These are phyloP conservation scores for Suillus alpinus DNA, from an alignment of 768 basidiomycete species.

Conservation along the genomic window DNA sequence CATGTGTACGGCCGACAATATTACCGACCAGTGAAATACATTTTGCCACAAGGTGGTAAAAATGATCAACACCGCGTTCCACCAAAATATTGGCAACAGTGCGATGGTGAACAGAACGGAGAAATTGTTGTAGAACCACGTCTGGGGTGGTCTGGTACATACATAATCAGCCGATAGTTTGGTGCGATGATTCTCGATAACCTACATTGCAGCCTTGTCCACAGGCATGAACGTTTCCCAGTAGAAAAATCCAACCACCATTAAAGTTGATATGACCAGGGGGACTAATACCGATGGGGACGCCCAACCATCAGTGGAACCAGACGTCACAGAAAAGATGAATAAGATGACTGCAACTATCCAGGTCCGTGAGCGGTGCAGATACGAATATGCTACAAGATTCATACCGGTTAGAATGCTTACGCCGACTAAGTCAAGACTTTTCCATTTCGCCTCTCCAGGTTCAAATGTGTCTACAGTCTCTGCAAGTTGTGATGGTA, in stretches of 20 bases:
- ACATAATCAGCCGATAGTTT: not conserved
- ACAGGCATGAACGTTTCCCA: conserved; percentile 44
- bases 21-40: conserved; percentile 40
- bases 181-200: conserved; percentile 3
- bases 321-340: conserved; percentile 42
- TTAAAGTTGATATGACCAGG: conserved; percentile 41
- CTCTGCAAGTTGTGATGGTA: conserved; percentile 25
- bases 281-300: conserved; percentile 42
- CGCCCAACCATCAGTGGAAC: conserved; percentile 49
- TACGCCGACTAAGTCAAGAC: conserved; percentile 40
- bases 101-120: conserved; percentile 35
- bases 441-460: conserved; percentile 19
- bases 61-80: conserved; percentile 31
- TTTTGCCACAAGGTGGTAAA: conserved; percentile 40
- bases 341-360: conserved; percentile 31
- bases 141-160: conserved; percentile 35
- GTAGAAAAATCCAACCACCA: conserved; percentile 44
- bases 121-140: conserved; percentile 42
- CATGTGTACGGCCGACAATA: conserved; percentile 40
- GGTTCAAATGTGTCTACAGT: conserved; percentile 1
- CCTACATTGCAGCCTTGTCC: conserved; percentile 42
- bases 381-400: not conserved
- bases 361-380: too few relatives aligned
- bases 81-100: conserved; percentile 42
- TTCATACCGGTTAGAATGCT: conserved; percentile 33